Evolutionary conservation across 2,329 filamentous ascomycete genomes (phyloP).

Genomic region (Fusarium graminum): DNA sequence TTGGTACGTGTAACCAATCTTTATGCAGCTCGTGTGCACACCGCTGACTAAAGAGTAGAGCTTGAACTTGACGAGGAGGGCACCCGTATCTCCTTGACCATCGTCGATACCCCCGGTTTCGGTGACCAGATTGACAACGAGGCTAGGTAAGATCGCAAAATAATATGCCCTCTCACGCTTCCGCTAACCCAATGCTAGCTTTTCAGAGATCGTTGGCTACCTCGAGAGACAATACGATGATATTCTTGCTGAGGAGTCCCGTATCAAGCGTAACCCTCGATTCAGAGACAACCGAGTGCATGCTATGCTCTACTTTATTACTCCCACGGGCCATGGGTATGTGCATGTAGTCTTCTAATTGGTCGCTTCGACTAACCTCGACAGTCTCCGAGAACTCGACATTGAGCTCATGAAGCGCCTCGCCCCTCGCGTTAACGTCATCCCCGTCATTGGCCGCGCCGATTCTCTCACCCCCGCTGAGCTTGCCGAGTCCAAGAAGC

Average conservation of each 20-base stretch:
- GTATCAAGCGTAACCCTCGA: slow-evolving; percentile 99
- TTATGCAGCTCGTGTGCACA: slow-evolving; percentile 40
- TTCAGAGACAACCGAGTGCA: slow-evolving; percentile 99
- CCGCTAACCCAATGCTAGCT: slow-evolving; percentile 66
- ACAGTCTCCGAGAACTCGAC: slow-evolving; percentile 94
- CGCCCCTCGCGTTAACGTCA: slow-evolving; percentile 97
- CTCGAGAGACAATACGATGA: slow-evolving; percentile 99
- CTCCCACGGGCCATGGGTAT: slow-evolving; percentile 94
- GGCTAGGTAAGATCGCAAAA: slow-evolving; percentile 75
- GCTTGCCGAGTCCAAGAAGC: slow-evolving; percentile 98
- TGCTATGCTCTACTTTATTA: slow-evolving; percentile 99
- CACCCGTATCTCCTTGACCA: slow-evolving; percentile 96
- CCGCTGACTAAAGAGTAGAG: slow-evolving; percentile 65
- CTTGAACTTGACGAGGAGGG: slow-evolving; percentile 98
- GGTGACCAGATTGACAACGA: slow-evolving; percentile 99
- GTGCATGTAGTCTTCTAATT: slow-evolving; percentile 43
- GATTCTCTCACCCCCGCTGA: slow-evolving; percentile 97
- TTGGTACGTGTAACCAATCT: slow-evolving; percentile 71
- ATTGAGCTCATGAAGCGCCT: slow-evolving; percentile 99
- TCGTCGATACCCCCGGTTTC: slow-evolving; percentile 98
- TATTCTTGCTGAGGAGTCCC: slow-evolving; percentile 98
- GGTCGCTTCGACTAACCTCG: slow-evolving; percentile 8
- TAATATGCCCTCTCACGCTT: neutral
- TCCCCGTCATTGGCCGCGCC: slow-evolving; percentile 98
- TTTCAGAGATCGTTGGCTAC: slow-evolving; percentile 97